Evolutionary conservation across 129 eudicot genomes (phyloP), one percentile per base, ranked within the genome.

Genomic region (Erigeron canadensis): DNA sequence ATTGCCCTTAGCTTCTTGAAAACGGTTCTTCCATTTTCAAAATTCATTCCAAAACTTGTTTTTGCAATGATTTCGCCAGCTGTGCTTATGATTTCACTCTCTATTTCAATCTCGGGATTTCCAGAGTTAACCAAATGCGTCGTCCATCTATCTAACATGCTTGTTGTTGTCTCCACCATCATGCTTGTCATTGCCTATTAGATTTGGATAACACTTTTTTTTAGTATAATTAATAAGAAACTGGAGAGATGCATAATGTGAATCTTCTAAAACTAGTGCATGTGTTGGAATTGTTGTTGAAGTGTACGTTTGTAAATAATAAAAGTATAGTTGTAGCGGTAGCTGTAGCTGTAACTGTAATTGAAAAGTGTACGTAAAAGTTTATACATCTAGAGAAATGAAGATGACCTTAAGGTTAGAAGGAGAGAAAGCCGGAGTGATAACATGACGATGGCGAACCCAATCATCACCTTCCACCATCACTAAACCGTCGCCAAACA

Each of bases 381-480:
- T n/a, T n/a, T n/a, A n/a, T n/a, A 51, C 43, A 8, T 11, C 34
- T 17, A 74, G 56, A 51, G 42, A 61, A 51, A 46, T 60, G 39
- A 51, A 53, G 58, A 62, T 39, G 22, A 90, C 99, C 99, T 90
- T 95, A 44, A 95, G 82, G 79, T 86, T 90, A 59, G 89, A 15
- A 3, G 94, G 85, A 67, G 99, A 84, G 78, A 95, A 95, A 43
- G 99, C 99, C 6, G 99, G 99, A 65, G 89, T 90, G 8, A 90
- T 86, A 13, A 86, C 82, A 73, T 90, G 97, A 62, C 99, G 79
- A 72, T 90, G 99, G 6, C 86, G 94, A 80, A 86, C 97, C 99
- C 99, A 95, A 17, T 84, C 87, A 16, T 86, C 88, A 5, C 97
- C 96, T 85, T 95, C 99, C 6, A 85, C 96, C 97, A 95, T 90